Evolutionary conservation across 495 filamentous ascomycete genomes (phyloP).

Genomic region (Cryomyces antarcticus): DNA sequence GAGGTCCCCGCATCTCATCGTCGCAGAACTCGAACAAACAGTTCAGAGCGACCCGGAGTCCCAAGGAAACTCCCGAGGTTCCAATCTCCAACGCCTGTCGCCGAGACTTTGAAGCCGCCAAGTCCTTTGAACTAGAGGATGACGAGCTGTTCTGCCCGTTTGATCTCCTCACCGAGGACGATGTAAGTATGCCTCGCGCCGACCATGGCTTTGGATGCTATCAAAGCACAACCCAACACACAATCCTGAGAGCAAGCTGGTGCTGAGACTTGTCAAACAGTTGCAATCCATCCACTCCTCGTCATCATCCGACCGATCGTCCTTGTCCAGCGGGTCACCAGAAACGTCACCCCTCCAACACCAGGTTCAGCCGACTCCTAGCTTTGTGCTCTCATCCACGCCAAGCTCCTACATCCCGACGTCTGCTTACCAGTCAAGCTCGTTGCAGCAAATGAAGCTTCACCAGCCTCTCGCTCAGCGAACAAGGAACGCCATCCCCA

Average conservation of each 20-base stretch:
- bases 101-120: constrained; percentile 68
- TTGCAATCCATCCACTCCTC: constrained; percentile 74
- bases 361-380: constrained; percentile 56
- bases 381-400: constrained; percentile 61
- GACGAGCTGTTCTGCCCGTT: constrained; percentile 88
- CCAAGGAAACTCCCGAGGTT: constrained; percentile 73
- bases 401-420: constrained; percentile 47
- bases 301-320: constrained; percentile 74
- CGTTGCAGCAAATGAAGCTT: constrained; percentile 43
- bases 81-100: constrained; percentile 57
- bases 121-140: constrained; percentile 93
- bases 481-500: constrained; percentile 89
- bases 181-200: constrained; percentile 45
- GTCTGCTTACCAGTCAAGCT: constrained; percentile 28
- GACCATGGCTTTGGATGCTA: neutral
- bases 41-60: constrained; percentile 60
- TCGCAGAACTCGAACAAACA: constrained; percentile 70
- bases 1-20: constrained; percentile 62
- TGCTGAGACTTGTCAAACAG: constrained; percentile 24
- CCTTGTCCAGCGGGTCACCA: constrained; percentile 82
- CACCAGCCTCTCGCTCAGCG: constrained; percentile 77
- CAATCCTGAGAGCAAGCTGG: neutral
- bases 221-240: neutral
- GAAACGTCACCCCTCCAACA: constrained; percentile 74
- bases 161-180: constrained; percentile 78